Evolutionary conservation across 2,329 filamentous ascomycete genomes (phyloP).

Genomic region (Mariannaea sp.): DNA sequence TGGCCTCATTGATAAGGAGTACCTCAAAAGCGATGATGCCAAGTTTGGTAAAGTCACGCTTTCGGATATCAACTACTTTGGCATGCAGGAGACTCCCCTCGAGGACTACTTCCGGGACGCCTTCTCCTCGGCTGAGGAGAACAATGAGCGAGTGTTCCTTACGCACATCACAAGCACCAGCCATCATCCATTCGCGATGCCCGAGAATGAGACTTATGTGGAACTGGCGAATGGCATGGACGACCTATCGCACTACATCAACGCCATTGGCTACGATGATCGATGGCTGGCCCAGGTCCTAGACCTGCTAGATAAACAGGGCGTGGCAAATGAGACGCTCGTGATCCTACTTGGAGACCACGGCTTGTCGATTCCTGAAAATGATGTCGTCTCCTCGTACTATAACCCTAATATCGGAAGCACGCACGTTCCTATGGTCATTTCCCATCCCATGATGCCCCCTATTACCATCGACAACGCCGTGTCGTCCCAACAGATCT

Average conservation of each 20-base stretch:
- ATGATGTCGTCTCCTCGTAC: conserved; percentile 32
- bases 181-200: conserved; percentile 35
- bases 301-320: conserved; percentile 36
- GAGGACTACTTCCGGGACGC: conserved; percentile 39
- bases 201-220: background rate
- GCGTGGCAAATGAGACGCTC: conserved; percentile 39
- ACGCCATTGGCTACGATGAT: conserved; percentile 37
- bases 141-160: conserved; percentile 39
- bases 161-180: conserved; percentile 41
- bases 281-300: conserved; percentile 35
- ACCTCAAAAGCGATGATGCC: conserved; percentile 36
- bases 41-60: background rate
- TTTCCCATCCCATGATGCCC: conserved; percentile 39
- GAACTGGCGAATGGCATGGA: background rate
- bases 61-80: conserved; percentile 20
- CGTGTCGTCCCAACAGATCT: conserved; percentile 34
- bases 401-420: conserved; percentile 35
- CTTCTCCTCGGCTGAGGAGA: conserved; percentile 34
- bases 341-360: conserved; percentile 40
- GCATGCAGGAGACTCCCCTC: conserved; percentile 33
- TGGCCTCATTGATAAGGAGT: conserved; percentile 38
- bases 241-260: conserved; percentile 30
- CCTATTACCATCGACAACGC: conserved; percentile 31
- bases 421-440: conserved; percentile 36
- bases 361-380: conserved; percentile 38